Evolutionary conservation across 2,329 filamentous ascomycete genomes (phyloP), one percentile per base, ranked within the genome.

Genomic region (Alternaria solani): DNA sequence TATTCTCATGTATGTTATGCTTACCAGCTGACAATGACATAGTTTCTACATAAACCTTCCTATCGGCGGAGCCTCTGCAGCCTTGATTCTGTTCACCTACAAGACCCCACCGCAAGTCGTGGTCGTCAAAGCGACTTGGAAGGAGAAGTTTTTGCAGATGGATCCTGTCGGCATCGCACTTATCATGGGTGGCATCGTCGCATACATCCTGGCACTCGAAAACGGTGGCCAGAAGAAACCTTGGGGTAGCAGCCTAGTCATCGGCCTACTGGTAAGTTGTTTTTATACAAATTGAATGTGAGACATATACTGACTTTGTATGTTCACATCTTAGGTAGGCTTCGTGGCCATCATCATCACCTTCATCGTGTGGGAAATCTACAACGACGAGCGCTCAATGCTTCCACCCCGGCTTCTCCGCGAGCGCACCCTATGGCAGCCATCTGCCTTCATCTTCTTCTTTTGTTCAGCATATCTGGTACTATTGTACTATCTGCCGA

Each of bases 131-230:
- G 72, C 71, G 1, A 67, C 69, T 8, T 62, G 69, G 43, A 71
- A 61, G 38, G 80, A 77, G 62, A 81, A 79, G 66, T 59, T 82
- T 4, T 63, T 77, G 1, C 80, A 84, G 32, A 77, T 85, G 61
- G 84, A 86, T 57, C 68, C 79, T 1, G 56, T 78, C 0, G 84
- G 84, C 2, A 73, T 74, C 0, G 63, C 74, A 11, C 66, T 83
- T 26, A 61, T 82, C 11, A 76, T 83, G 63, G 76, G 71, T 1
- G 73, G 73, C 9, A 66, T 79, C 43, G 60, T 81, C 34, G 79
- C 74, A 60, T 78, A 81, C 30, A 64, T 85, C 14, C 74, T 85
- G 1, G 82, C 81, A 1, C 71, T 86, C 7, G 80, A 85, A 61
- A 83, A 78, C 67, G 83, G 80, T 4, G 75, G 76, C 3, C 55